Base-by-base conservation (phyloP, 2,329 filamentous ascomycete genomes). In the Colletotrichum falcatum region DNA sequence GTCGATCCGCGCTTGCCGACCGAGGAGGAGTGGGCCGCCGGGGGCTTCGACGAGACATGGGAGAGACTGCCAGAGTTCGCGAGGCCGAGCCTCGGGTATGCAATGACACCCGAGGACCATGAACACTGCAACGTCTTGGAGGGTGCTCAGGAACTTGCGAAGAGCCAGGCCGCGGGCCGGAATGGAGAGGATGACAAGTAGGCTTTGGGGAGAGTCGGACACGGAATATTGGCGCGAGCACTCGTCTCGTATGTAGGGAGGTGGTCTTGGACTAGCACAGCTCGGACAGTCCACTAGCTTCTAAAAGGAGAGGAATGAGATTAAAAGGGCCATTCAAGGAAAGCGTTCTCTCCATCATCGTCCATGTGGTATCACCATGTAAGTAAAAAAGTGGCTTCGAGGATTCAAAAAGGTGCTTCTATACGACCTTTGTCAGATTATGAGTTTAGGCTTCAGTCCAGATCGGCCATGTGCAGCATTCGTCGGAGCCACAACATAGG, bases 41-140 rank as follows among this genome's bases (percentile, higher is more conserved):
- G 46, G n/a, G 65, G 51, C 14, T 66, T 74, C 0, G 77, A 81
- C 0, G 73, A 76, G 1, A 72, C 77, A 20, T 83, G 81, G 78
- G 71, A 72, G 12, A 70, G 74, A 2, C 20, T 82, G 16, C 74
- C 76, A 0, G 78, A 79, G 1, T 76, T 76, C 6, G 70, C 75
- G 18, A 81, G 74, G 66, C 81, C 80, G 1, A 67, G 55, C 1
- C 48, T 83, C 0, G 55, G 48, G 1, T 69, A 65, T 1, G 33
- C 74, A 6, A 63, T 48, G 35, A n/a, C 53, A 18, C 26, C 12
- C n/a, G 63, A 54, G n/a, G 64, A 33, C 16, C 30, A 49, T 2
- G 67, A 62, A n/a, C 58, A 67, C 9, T 33, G 30, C 35, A 37
- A 53, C 18, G 51, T 30, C 6, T 35, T 53, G 3, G 58, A 59